A percentile compares a stretch with the other conserved stretches of the same genome.
These are phyloP conservation scores for Myochromella boudieri DNA, from an alignment of 768 basidiomycete species.

Conservation along the genomic window DNA sequence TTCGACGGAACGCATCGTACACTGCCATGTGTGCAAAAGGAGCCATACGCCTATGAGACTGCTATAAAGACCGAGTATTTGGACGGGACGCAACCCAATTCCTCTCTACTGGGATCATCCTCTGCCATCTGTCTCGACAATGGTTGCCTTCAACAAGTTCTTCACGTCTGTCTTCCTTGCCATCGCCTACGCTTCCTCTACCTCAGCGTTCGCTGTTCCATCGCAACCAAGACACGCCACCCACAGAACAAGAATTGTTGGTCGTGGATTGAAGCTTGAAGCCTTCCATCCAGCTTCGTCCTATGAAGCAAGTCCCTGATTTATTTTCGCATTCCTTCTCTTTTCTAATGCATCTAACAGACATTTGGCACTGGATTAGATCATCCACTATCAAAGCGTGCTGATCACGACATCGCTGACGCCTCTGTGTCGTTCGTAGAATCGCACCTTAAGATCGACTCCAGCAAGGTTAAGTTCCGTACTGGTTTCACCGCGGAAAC, in stretches of 20 bases:
- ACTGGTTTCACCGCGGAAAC: slow-evolving; percentile 21
- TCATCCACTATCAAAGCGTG: slow-evolving; percentile 15
- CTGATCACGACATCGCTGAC: slow-evolving; percentile 7
- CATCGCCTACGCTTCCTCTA: slow-evolving; percentile 25
- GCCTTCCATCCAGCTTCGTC: slow-evolving; percentile 36
- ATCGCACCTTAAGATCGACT: slow-evolving; percentile 17
- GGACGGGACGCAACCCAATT: not conserved
- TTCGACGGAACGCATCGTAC: not conserved
- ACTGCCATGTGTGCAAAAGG: not conserved
- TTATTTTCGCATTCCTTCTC: not conserved
- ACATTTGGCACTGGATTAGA: slow-evolving; percentile 18
- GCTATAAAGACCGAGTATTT: not conserved
- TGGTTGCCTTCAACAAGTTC: slow-evolving; percentile 28
- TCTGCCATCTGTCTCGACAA: slow-evolving; percentile 3
- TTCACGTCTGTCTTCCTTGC: slow-evolving; percentile 29
- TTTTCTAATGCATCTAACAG: slow-evolving; percentile 21
- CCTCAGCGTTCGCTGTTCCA: slow-evolving; percentile 26
- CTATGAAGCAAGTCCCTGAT: slow-evolving; percentile 27
- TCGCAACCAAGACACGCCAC: slow-evolving; percentile 30
- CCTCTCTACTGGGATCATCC: not conserved
- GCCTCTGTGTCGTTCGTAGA: slow-evolving; percentile 18
- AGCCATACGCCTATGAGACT: not conserved
- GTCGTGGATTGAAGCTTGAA: slow-evolving; percentile 29
- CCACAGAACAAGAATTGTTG: slow-evolving; percentile 28
- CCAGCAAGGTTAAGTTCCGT: slow-evolving; percentile 17